Evolutionary conservation across 2,329 filamentous ascomycete species (phyloP).

Genomic region (Ceratocystis alfenasii): DNA sequence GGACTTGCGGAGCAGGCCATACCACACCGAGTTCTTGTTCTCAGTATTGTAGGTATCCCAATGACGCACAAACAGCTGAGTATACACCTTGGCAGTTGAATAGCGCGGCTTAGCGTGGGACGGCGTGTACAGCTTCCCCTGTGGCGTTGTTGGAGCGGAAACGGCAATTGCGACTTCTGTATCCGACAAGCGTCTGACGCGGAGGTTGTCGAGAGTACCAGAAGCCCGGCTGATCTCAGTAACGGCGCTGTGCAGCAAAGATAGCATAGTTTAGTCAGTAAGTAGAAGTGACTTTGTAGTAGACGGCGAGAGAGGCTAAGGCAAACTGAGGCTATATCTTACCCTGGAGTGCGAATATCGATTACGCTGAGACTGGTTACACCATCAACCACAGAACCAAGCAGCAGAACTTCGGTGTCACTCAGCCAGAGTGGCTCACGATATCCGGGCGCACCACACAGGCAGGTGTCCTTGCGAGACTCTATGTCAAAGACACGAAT

Average conservation of each 20-base stretch:
- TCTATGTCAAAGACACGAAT: slow-evolving; percentile 54
- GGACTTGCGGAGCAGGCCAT: slow-evolving; percentile 44
- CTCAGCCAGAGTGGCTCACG: slow-evolving; percentile 68
- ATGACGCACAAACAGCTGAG: slow-evolving; percentile 64
- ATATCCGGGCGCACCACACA: slow-evolving; percentile 53
- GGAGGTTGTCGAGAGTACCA: slow-evolving; percentile 47
- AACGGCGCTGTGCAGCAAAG: slow-evolving; percentile 3
- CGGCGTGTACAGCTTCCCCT: slow-evolving; percentile 58
- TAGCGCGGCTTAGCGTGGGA: slow-evolving; percentile 46
- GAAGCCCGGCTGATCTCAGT: slow-evolving; percentile 23
- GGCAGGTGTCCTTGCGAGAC: slow-evolving; percentile 50
- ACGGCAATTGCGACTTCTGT: slow-evolving; percentile 43
- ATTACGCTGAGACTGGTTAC: slow-evolving; percentile 37
- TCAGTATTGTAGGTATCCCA: slow-evolving; percentile 68
- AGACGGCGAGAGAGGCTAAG: background rate
- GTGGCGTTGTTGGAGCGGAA: slow-evolving; percentile 53
- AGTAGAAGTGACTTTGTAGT: background rate
- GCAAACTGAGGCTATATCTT: background rate
- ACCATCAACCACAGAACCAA: slow-evolving; percentile 41
- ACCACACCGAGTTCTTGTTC: slow-evolving; percentile 62
- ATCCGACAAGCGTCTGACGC: slow-evolving; percentile 40
- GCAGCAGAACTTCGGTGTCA: slow-evolving; percentile 47
- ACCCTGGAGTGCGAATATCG: slow-evolving; percentile 22
- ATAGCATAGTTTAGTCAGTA: background rate
- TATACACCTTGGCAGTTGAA: slow-evolving; percentile 59